phyloP scores from a whole-genome alignment of 257 asterid genomes.

The Solanum commersonii region DNA sequence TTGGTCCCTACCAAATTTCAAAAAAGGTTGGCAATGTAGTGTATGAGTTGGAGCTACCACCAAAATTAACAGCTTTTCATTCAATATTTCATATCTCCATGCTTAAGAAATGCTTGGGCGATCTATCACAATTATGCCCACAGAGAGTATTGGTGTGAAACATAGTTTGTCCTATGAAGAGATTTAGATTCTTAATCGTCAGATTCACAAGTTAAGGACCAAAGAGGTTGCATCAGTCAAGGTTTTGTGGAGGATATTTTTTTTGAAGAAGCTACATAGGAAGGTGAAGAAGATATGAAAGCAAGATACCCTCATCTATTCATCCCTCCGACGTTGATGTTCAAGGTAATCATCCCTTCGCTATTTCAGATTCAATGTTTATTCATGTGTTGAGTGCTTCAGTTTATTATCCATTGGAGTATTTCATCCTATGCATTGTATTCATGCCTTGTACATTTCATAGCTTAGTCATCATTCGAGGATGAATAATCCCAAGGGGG shows the following conservation, averaged over 20 bases:
- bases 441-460: neutral
- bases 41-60: neutral
- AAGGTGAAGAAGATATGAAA: neutral
- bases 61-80: no score
- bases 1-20: neutral
- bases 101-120: neutral
- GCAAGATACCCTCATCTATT: neutral
- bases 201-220: neutral
- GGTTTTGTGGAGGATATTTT: neutral
- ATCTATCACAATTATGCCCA: neutral
- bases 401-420: neutral
- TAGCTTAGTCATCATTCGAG: neutral
- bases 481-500: neutral
- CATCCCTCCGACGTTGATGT: neutral
- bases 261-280: neutral
- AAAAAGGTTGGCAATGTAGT: no score
- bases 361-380: neutral
- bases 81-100: neutral
- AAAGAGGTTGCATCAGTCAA: neutral
- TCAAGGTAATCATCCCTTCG: neutral
- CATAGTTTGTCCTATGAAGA: neutral
- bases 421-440: neutral
- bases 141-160: neutral
- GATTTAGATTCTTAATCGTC: neutral
- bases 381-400: neutral